A percentile compares a stretch with the other conserved stretches of the same genome.
Evolutionary conservation across 202 grass and related monocot genomes (phyloP).

Genomic region (Carex arenaria): DNA sequence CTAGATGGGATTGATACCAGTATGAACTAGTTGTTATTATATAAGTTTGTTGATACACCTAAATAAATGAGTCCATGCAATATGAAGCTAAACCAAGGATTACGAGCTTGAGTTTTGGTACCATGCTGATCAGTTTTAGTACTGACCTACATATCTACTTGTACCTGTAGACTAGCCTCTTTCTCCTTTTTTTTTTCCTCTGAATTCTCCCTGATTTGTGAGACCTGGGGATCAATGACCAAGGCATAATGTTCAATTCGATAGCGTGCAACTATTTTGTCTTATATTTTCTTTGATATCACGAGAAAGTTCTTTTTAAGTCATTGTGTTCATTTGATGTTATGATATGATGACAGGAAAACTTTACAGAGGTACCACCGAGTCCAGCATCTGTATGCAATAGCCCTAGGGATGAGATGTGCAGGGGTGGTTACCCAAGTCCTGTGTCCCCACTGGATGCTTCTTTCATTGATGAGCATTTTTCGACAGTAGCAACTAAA

Average conservation of each 20-base stretch:
- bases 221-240: neutral
- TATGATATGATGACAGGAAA: slow-evolving; percentile 56
- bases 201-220: neutral
- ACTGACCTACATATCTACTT: neutral
- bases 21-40: neutral
- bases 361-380: slow-evolving; percentile 92
- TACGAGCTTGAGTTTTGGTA: neutral
- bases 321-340: neutral
- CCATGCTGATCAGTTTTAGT: neutral
- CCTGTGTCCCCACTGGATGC: slow-evolving; percentile 85
- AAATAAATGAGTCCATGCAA: neutral
- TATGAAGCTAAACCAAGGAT: neutral
- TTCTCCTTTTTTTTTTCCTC: neutral
- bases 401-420: slow-evolving; percentile 73
- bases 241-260: neutral
- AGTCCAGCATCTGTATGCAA: slow-evolving; percentile 90
- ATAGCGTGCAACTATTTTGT: neutral
- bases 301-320: neutral
- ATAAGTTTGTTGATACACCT: slow-evolving; percentile 10
- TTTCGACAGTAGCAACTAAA: slow-evolving; percentile 29
- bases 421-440: slow-evolving; percentile 67
- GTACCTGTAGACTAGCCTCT: neutral
- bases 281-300: neutral
- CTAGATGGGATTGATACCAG: neutral
- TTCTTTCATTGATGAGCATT: slow-evolving; percentile 49